Base-by-base conservation (phyloP, 805 yeast genomes). In the Metschnikowia rubicola region DNA sequence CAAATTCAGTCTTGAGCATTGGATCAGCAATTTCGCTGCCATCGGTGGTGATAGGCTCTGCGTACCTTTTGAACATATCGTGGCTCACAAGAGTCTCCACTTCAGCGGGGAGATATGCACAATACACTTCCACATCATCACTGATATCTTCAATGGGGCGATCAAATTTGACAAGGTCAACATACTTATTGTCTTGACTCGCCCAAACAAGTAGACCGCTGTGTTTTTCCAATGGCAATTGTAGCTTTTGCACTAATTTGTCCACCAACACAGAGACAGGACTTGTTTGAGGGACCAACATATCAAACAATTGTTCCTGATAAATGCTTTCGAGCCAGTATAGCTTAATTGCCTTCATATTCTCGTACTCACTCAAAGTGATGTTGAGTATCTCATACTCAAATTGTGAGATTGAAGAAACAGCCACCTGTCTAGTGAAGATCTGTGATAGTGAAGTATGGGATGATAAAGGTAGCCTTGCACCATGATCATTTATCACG, bases 361-460 rank as follows among this genome's bases (percentile, higher is more conserved):
- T 81, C 64, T 94, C 99, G 57, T 85, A 78, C 52, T 89, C 95
- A 32, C 71, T 75, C 44, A 92, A 69, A 2, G 91, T 81, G 37
- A 90, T 81, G 39, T 81, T 86, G 58, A 94, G 73, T 1, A 85
- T 66, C 59, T 92, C 97, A 62, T 86, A 92, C 54, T 83, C 84
- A 48, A 92, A 77, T 17, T 60, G 58, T 12, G 67, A 64, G 4
- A 69, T 61, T 37, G 74, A 76, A 8, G 77, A 68, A 19, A 73
- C 75, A 1, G 80, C 71, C 34, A 73, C 71, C 28, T 63, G 61
- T 53, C 69, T 71, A 6, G 71, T 68, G 53, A 78, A 70, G 9
- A 71, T 52, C 59, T 70, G 71, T 47, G 75, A 62, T 55, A 76
- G 59, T 44, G 64, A 58, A 51, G 64, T 57, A 8, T 58, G 48